phyloP scores from a whole-genome alignment of 1,139 yeast genomes.

The Hyphopichia pseudoburtonii region DNA sequence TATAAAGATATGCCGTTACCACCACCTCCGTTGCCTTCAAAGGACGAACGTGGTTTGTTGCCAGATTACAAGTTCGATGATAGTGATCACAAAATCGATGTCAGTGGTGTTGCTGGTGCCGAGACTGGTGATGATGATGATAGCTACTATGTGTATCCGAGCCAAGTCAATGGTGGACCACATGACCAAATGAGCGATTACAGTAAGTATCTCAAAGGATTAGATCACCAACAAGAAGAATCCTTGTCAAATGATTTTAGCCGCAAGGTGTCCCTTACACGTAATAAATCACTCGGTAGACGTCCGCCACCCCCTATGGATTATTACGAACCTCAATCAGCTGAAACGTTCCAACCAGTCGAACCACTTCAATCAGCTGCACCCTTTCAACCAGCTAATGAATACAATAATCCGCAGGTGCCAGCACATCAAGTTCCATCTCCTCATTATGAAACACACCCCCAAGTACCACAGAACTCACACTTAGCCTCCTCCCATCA shows the following conservation, averaged over 20 bases:
- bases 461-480: background rate
- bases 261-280: constrained; percentile 1
- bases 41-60: constrained; percentile 14
- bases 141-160: constrained; percentile 11
- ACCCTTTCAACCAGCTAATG: too few relatives aligned
- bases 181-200: constrained; percentile 9
- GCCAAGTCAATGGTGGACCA: constrained; percentile 7
- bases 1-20: constrained; percentile 31
- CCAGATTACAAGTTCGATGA: constrained; percentile 20
- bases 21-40: constrained; percentile 28
- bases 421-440: too few relatives aligned
- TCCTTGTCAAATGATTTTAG: background rate
- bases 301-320: constrained; percentile 18
- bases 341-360: too few relatives aligned
- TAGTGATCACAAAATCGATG: constrained; percentile 12
- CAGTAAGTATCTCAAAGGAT: constrained; percentile 10
- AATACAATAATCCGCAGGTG: too few relatives aligned
- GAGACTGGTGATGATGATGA: constrained; percentile 5
- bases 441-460: too few relatives aligned
- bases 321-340: background rate
- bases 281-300: constrained; percentile 6
- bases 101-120: constrained; percentile 5
- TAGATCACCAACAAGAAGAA: constrained; percentile 7
- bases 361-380: too few relatives aligned
- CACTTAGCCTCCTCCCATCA: background rate